Evolutionary conservation across 139 green algal genomes (phyloP), one percentile per base, ranked within the genome.

Genomic region (Klebsormidium nitens): DNA sequence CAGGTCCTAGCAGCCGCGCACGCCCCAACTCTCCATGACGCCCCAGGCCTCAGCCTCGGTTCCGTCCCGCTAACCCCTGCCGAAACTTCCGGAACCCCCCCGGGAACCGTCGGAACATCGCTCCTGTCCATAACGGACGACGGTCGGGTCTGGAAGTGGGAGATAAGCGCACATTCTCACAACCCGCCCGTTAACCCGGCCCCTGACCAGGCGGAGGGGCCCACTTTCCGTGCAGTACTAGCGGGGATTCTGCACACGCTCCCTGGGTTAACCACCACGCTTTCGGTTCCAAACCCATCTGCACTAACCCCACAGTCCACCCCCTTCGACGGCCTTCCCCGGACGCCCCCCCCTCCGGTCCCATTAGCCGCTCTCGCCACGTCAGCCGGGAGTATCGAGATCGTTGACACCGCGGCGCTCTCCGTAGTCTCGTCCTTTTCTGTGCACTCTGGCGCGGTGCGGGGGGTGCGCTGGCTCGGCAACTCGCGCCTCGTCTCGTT

Each of bases 401-500:
- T 77, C n/a, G 11, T 77, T 32, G 70, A 77, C 38, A 66, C 70
- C 11, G 40, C 64, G 0, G 32, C 31, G 29, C 48, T 58, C 2
- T 32, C 70, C 17, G 47, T 77, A 37, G 31, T 32, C 42, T 36
- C 52, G 0, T 73, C 60, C 3, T 71, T 75, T n/a, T 23, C 42
- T 3, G 17, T 77, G 46, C 70, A 77, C 63, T 3, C 6, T 6
- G 35, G 31, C 36, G 56, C 56, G 48, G 70, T 77, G 44, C 35
- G 70, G 1, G 70, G 70, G 19, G 37, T 77, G 44, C 64, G 70
- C 42, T 77, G 70, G 70, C 70, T 77, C 23, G 64, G 32, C 52
- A 77, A 77, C 70, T 42, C 62, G 29, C 61, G 70, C 39, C 34
- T 77, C 46, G 70, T 72, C 28, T 77, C 70, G 36, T 77, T 77